Evolutionary conservation across 257 asterid species (phyloP), one percentile per base, ranked within the genome.

Genomic region (Capsicum baccatum): DNA sequence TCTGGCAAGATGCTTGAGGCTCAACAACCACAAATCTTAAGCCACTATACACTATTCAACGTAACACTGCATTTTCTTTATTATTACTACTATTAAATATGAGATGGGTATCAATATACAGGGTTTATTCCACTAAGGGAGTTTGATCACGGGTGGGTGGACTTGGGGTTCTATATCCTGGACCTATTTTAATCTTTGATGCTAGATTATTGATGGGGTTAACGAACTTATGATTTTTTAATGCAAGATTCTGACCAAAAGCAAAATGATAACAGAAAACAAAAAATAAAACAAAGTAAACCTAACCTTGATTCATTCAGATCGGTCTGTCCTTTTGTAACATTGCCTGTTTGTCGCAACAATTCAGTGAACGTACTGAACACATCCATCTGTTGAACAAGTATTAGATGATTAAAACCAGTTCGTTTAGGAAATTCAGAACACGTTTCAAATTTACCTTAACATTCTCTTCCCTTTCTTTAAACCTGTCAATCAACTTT

Each of bases 401-500:
- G 12, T 83, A 19, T 69, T 62, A 74, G 88, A 88, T 48, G 83
- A 85, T 59, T 64, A 84, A 80, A 47, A 55, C 78, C 39, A 83
- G 13, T 26, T 58, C 69, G n/a, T 9, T 52, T 17, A 83, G 54
- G 67, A 70, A 83, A 60, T 62, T 56, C 64, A 62, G 48, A 70
- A 26, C 6, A 52, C 70, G 12, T 39, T 42, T 83, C 69, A 83
- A 56, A 15, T 89, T 60, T 91, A 95, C 99, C 99, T 97, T 97
- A 83, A 95, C 99, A 76, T 97, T 97, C 87, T 97, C 99, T 87
- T 97, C 99, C 90, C 99, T 92, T 91, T 97, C 99, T 90, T 91
- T 97, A 88, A 97, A 97, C 85, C 99, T 91, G 83, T 97, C 99
- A 82, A 97, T 97, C 92, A 97, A 87, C 93, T 94, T 97, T 42